Conservation (phyloP, 2,329 filamentous ascomycete species). For the Nemania sp. region DNA sequence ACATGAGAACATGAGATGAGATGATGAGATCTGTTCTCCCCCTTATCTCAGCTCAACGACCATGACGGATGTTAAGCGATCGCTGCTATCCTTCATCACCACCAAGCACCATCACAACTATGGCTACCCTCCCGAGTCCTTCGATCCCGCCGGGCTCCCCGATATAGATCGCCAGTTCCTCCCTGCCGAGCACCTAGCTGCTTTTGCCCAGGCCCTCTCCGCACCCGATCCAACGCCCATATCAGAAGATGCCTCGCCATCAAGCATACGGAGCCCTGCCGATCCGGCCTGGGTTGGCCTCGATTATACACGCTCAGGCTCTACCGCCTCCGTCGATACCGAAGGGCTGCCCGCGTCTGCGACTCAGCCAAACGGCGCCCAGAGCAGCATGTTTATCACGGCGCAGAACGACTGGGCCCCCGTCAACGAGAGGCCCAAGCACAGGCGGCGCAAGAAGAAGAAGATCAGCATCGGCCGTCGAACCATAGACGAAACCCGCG, state of each 20-base stretch:
- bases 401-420: slow-evolving; percentile 97
- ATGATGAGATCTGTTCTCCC: slow-evolving; percentile 37
- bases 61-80: slow-evolving; percentile 45
- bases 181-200: slow-evolving; percentile 75
- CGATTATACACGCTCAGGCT: slow-evolving; percentile 57
- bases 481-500: slow-evolving; percentile 90
- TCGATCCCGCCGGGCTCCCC: slow-evolving; percentile 78
- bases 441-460: slow-evolving; percentile 56
- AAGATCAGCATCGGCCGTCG: slow-evolving; percentile 63
- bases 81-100: slow-evolving; percentile 43
- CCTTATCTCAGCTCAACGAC: slow-evolving; percentile 34
- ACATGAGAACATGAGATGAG: slow-evolving; percentile 1
- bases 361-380: slow-evolving; percentile 52
- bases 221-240: slow-evolving; percentile 75
- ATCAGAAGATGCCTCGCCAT: slow-evolving; percentile 62
- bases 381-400: slow-evolving; percentile 73
- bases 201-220: slow-evolving; percentile 84
- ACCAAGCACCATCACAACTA: slow-evolving; percentile 55
- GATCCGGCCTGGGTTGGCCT: slow-evolving; percentile 56
- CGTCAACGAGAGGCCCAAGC: slow-evolving; percentile 76
- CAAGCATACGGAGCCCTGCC: slow-evolving; percentile 54
- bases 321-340: slow-evolving; percentile 56
- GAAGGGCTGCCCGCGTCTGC: slow-evolving; percentile 48
- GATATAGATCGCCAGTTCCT: slow-evolving; percentile 85
- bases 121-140: slow-evolving; percentile 72